Conservation (phyloP, 2,329 filamentous ascomycete species). For the Ascochyta rabiei region DNA sequence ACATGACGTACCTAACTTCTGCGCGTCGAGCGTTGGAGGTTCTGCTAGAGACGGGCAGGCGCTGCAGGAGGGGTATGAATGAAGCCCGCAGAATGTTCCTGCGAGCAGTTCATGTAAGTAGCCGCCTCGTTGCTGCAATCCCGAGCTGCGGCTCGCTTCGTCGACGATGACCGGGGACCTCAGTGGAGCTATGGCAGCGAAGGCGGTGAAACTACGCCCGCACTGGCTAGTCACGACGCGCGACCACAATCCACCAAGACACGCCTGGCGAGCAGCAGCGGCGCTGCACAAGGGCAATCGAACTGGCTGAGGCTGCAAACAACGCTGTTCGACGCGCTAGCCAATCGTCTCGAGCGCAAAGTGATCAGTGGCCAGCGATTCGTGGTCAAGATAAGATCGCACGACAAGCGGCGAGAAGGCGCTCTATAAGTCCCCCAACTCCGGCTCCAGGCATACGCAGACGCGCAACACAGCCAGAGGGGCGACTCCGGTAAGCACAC, state of each 20-base stretch:
- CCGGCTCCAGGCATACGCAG: conserved; percentile 38
- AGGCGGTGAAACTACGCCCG: conserved; percentile 17
- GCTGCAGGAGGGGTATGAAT: not conserved
- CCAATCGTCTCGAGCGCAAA: conserved; percentile 5
- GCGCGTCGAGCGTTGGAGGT: not conserved
- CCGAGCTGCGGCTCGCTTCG: conserved; percentile 19
- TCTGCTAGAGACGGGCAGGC: not conserved
- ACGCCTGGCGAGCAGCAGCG: not conserved
- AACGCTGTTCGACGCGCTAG: not conserved
- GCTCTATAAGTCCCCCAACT: conserved; percentile 26
- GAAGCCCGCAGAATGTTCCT: conserved; percentile 9
- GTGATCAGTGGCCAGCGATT: conserved; percentile 16
- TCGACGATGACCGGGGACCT: conserved; percentile 18
- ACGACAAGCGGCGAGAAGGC: conserved; percentile 13
- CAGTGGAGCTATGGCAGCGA: conserved; percentile 22
- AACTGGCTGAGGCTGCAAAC: not conserved
- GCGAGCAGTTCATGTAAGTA: conserved; percentile 35
- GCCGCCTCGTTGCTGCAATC: conserved; percentile 32
- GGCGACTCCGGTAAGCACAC: conserved; percentile 11
- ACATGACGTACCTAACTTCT: conserved; percentile 16
- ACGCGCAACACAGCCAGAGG: conserved; percentile 36
- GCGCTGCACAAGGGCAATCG: not conserved
- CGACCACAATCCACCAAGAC: conserved; percentile 7
- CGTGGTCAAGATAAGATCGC: conserved; percentile 5
- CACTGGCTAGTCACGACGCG: conserved; percentile 24